phyloP scores from a whole-genome alignment of 805 yeast genomes.

The Lipomyces kockii region DNA sequence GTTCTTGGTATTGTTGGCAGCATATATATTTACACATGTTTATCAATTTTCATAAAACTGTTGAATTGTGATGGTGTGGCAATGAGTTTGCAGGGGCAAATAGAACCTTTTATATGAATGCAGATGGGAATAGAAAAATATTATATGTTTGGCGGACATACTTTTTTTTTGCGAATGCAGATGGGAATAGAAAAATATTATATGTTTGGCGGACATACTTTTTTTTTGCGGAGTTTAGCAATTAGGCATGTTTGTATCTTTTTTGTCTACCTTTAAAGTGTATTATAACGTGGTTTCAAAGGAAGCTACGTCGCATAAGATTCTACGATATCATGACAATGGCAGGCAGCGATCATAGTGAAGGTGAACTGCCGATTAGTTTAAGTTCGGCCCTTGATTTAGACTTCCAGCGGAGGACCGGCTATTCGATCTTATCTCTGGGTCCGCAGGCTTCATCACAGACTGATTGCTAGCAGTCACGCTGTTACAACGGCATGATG shows the following conservation, averaged over 20 bases:
- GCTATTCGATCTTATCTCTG: no score
- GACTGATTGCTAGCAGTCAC: background rate
- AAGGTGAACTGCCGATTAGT: no score
- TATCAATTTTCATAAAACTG: background rate
- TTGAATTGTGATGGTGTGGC: background rate
- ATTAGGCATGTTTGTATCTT: background rate
- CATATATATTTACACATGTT: background rate
- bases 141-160: background rate
- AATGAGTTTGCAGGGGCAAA: background rate
- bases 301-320: no score
- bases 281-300: background rate
- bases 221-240: background rate
- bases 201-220: background rate
- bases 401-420: no score
- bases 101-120: background rate
- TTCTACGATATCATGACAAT: no score
- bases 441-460: no score
- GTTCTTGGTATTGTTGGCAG: background rate
- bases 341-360: no score
- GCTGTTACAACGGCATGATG: conserved; percentile 5
- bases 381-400: no score
- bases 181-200: background rate
- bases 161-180: background rate
- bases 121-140: background rate
- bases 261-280: background rate